phyloP scores from a whole-genome alignment of 441 rosid species.

The Dalechampia spathulata region DNA sequence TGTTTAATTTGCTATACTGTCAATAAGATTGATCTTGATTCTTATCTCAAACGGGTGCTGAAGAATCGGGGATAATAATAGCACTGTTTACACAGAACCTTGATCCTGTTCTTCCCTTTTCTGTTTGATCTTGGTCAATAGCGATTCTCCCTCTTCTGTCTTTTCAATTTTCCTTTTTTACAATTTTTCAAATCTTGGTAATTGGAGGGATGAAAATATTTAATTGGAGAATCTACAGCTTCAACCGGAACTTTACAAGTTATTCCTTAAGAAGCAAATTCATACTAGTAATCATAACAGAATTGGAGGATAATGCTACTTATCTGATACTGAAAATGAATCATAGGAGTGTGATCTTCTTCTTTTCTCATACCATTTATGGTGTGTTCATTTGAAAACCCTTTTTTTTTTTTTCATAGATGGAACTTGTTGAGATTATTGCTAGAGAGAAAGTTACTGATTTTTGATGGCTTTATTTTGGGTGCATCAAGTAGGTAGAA shows the following conservation, averaged over 20 bases:
- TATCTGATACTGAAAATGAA: not conserved
- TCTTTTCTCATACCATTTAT: not conserved
- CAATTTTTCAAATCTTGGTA: no score
- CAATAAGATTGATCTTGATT: not conserved
- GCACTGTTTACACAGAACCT: not conserved
- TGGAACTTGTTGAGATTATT: not conserved
- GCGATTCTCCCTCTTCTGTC: not conserved
- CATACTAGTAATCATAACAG: not conserved
- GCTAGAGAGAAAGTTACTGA: no score
- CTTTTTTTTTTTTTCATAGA: no score
- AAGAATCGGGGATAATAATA: not conserved
- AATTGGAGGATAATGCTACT: not conserved
- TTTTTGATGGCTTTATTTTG: no score
- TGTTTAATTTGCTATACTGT: not conserved
- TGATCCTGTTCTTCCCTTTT: not conserved
- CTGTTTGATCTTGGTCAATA: conserved; percentile 2
- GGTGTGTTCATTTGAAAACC: not conserved
- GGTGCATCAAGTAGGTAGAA: no score
- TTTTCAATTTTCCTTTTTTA: no score
- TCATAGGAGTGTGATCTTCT: not conserved
- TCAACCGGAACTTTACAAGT: no score
- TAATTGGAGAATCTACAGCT: no score
- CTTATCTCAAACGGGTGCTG: not conserved
- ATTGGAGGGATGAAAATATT: not conserved
- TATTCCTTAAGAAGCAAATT: not conserved